Conservation (phyloP, 164 flowering plant species). For the Chloranthus sessilifolius region DNA sequence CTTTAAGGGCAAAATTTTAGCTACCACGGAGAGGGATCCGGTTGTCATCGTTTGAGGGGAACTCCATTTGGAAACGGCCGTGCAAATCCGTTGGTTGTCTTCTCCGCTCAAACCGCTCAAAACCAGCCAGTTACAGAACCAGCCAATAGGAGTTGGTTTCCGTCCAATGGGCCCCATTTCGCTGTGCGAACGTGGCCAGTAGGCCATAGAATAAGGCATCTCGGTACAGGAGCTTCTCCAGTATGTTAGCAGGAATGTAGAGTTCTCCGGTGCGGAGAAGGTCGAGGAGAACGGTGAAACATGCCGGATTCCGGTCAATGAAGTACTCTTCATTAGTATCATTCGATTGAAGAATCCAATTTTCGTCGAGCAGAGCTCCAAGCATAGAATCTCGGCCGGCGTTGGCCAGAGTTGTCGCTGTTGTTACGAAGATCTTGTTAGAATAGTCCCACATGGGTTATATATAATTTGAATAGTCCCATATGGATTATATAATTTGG, state of each 20-base stretch:
- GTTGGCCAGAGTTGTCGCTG: slow-evolving; percentile 76
- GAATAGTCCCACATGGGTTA: no score
- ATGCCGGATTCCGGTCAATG: slow-evolving; percentile 79
- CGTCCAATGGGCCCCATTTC: slow-evolving; percentile 80
- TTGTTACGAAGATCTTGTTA: slow-evolving; percentile 75
- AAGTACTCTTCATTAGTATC: slow-evolving; percentile 31
- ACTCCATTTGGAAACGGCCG: no score
- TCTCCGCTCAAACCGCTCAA: no score
- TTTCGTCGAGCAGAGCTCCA: slow-evolving; percentile 70
- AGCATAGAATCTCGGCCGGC: slow-evolving; percentile 71
- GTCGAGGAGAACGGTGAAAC: slow-evolving; percentile 76
- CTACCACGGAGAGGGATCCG: no score
- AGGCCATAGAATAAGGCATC: slow-evolving; percentile 81
- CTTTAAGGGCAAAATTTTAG: no score
- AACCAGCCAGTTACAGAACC: slow-evolving; percentile 44
- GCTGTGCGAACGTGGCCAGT: slow-evolving; percentile 66
- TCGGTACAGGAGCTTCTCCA: slow-evolving; percentile 49
- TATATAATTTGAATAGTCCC: no score
- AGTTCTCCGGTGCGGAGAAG: slow-evolving; percentile 79
- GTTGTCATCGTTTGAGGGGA: no score
- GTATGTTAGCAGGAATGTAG: slow-evolving; percentile 46
- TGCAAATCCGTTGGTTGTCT: no score
- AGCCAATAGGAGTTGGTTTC: slow-evolving; percentile 46
- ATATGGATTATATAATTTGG: no score
- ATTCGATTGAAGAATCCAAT: slow-evolving; percentile 47